These are phyloP conservation scores for Hypomyces perniciosus DNA, from an alignment of 2,329 filamentous ascomycete genomes.

Conservation along the genomic window DNA sequence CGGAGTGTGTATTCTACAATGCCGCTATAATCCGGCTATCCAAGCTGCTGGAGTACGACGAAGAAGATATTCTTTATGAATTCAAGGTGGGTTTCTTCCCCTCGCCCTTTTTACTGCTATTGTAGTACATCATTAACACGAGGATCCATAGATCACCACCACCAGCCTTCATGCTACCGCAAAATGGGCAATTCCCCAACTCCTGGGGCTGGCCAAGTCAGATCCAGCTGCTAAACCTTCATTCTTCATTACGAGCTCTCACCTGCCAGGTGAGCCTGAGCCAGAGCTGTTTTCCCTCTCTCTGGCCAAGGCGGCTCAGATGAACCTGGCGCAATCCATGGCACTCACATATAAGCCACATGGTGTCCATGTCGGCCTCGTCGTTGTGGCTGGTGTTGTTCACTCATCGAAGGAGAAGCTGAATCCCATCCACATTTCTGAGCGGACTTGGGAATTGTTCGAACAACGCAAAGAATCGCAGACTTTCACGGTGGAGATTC, in stretches of 20 bases:
- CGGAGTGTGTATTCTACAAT: slow-evolving; percentile 48
- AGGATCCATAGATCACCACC: slow-evolving; percentile 34
- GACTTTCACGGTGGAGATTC: not conserved
- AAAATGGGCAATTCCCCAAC: slow-evolving; percentile 40
- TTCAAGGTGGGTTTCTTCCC: slow-evolving; percentile 34
- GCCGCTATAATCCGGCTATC: slow-evolving; percentile 41
- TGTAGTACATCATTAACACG: not conserved
- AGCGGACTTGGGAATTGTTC: slow-evolving; percentile 15
- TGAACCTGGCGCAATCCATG: slow-evolving; percentile 42
- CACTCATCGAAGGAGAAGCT: slow-evolving; percentile 9
- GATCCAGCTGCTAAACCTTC: slow-evolving; percentile 32
- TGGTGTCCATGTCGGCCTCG: slow-evolving; percentile 41
- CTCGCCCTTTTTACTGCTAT: not conserved
- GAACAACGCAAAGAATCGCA: slow-evolving; percentile 10
- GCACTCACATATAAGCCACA: slow-evolving; percentile 30
- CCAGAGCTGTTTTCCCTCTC: slow-evolving; percentile 43
- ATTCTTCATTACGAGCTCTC: slow-evolving; percentile 43
- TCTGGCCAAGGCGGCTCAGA: slow-evolving; percentile 45
- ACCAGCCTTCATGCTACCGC: slow-evolving; percentile 42
- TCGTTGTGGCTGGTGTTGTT: slow-evolving; percentile 38
- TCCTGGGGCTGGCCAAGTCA: slow-evolving; percentile 27
- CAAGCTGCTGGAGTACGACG: slow-evolving; percentile 33
- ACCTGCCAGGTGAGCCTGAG: slow-evolving; percentile 40
- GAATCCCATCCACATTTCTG: slow-evolving; percentile 16
- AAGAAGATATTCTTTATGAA: slow-evolving; percentile 42